Evolutionary conservation across 192 early-diverging fungal genomes (phyloP), one percentile per base, ranked within the genome.

Genomic region (Podila verticillata): DNA sequence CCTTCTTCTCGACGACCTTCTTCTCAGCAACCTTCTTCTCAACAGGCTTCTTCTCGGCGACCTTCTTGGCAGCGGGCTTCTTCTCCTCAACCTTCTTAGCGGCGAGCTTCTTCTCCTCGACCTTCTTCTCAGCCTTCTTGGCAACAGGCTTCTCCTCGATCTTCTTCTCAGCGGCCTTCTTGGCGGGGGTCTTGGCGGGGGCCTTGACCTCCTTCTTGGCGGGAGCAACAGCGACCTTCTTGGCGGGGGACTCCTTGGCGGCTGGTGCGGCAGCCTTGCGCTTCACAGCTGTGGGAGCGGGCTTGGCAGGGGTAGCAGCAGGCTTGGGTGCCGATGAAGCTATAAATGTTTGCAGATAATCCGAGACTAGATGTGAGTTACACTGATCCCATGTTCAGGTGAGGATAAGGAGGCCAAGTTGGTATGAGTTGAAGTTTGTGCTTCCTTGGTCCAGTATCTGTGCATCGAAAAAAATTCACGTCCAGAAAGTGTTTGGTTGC

Each of bases 21-120:
- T 86, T 84, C 34, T 81, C 80, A 15, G 67, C 68, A 66, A 67
- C 51, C 84, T 87, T 22, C 82, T 86, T 68, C 61, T 73, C 65
- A 82, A 75, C 36, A 47, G 59, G 8, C 68, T 83, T 30, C 65
- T 80, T 59, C 51, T 64, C 63, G n/a, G 6, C 57, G 32, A 54
- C 48, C 28, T 63, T 67, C 24, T 58, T 49, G 24, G 67, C 60
- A 6, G 30, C 63, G 13, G 36, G 48, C 7, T 61, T 36, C 61
- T 68, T 83, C 68, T 66, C 24, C 5, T 9, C 51, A 17, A 26
- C 69, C 71, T 64, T 74, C 62, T 74, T 83, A 74, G 31, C 73
- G 57, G 44, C 63, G 19, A 35, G 7, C 48, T 51, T 63, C 59
- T 68, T 74, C 64, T 64, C 54, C 36, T 57, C 66, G 28, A 24